Base-by-base conservation (phyloP, 306 rosid species). In the Hippophae gyantsensis region DNA sequence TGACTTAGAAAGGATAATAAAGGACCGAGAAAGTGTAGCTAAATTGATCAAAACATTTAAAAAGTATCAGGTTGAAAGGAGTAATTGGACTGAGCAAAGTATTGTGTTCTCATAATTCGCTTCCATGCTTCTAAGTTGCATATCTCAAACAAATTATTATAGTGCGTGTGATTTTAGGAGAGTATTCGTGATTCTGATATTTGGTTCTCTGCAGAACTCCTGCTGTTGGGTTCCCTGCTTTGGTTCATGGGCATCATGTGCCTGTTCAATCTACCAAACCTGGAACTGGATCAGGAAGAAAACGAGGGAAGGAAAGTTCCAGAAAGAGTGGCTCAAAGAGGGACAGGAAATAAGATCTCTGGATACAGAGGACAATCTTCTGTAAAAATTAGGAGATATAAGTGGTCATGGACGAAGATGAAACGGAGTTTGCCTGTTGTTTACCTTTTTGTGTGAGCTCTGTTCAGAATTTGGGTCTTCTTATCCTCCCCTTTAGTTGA, bases 161-260 rank as follows among this genome's bases (percentile, higher is more conserved):
- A 12, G 53, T 12, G 14, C 14, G 2, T 12, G 18, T 57, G 43
- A 48, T 13, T 41, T 13, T 10, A 25, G 23, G 23, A 18, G 8
- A 26, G 8, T 43, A 10, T 5, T 6, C 38, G 10, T 2, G 9
- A 12, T 55, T 38, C 13, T 49, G 45, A 43, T 61, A 10, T 43
- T 43, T 67, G 60, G 61, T 54, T 46, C 70, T n/a, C 55, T 63
- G 62, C 87, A 86, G 95, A 89, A 89, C 81, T 89, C 95, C 98
- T 90, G 97, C 97, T 87, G 97, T 63, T 90, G 97, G 97, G 86
- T 90, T 90, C 97, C 97, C 97, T 90, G 97, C 95, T 90, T 38
- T 81, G 95, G 96, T 74, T 73, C 60, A 54, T 81, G 97, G 96
- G 86, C 82, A 73, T 79, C 82, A 75, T 63, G 57, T 84, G 85